A percentile compares a stretch with the other conserved stretches of the same genome.
These are phyloP conservation scores for Amanita inopinata DNA, from an alignment of 768 basidiomycete genomes.

Conservation along the genomic window DNA sequence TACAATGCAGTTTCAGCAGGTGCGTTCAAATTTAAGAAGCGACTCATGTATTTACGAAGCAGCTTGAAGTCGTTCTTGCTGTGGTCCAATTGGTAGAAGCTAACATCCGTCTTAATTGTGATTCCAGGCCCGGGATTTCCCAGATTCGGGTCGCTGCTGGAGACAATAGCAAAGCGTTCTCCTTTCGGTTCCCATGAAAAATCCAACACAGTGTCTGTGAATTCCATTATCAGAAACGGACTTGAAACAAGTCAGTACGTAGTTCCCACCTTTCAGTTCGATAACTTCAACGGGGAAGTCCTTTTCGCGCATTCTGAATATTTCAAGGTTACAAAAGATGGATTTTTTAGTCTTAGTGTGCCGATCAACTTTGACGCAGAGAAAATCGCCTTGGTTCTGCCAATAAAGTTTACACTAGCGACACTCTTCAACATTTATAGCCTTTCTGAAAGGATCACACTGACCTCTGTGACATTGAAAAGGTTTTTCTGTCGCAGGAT, in stretches of 20 bases:
- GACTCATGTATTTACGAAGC: constrained; percentile 58
- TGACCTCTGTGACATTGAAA: constrained; percentile 93
- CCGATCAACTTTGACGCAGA: constrained; percentile 98
- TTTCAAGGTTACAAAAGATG: constrained; percentile 95
- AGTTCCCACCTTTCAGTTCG: constrained; percentile 77
- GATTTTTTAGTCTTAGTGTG: constrained; percentile 99
- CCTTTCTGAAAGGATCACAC: constrained; percentile 6
- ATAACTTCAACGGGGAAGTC: constrained; percentile 96
- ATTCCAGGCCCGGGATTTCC: constrained; percentile 84
- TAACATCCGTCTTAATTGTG: constrained; percentile 93
- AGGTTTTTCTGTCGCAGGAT: constrained; percentile 91
- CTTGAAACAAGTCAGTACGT: neutral
- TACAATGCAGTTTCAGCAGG: constrained; percentile 19
- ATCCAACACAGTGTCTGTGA: constrained; percentile 80
- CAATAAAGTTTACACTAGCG: constrained; percentile 90
- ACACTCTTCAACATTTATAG: constrained; percentile 8
- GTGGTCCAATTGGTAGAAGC: constrained; percentile 91
- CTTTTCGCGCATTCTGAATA: constrained; percentile 95
- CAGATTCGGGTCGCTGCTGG: constrained; percentile 87
- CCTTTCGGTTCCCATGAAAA: constrained; percentile 99
- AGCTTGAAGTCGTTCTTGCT: constrained; percentile 91
- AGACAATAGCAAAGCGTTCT: constrained; percentile 91
- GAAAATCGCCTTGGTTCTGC: constrained; percentile 97
- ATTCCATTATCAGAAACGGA: neutral
- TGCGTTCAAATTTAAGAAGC: neutral